phyloP scores from a whole-genome alignment of 208 protist genomes.

The Trichomonas tenax region DNA sequence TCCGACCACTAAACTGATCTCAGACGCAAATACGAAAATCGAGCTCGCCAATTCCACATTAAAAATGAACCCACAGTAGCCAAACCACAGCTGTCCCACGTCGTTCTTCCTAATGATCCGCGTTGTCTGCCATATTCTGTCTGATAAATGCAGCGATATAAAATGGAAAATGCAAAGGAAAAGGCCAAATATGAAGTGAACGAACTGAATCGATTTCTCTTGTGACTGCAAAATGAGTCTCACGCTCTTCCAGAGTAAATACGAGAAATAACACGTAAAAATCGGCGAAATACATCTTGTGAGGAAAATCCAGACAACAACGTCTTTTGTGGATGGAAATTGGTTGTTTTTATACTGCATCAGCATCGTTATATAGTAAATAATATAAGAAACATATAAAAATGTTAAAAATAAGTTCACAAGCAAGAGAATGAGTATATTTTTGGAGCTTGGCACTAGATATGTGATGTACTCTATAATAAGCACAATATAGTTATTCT shows the following conservation, averaged over 20 bases:
- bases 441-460: not conserved
- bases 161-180: not conserved
- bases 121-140: not conserved
- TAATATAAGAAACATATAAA: not conserved
- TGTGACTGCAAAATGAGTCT: not conserved
- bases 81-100: not conserved
- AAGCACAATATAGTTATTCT: not conserved
- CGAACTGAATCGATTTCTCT: not conserved
- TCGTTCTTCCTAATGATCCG: not conserved
- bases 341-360: not conserved
- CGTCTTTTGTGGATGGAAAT: not conserved
- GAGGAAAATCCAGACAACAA: not conserved
- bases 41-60: not conserved
- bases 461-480: not conserved
- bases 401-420: not conserved
- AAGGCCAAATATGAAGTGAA: not conserved
- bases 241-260: not conserved
- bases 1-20: not conserved
- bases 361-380: not conserved
- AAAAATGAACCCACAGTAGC: not conserved
- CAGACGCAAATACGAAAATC: not conserved
- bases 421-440: not conserved
- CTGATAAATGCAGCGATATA: not conserved
- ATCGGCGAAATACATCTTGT: not conserved
- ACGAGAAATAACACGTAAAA: not conserved